phyloP scores from a whole-genome alignment of 192 early-diverging fungal species.

The Coemansia sp. region DNA sequence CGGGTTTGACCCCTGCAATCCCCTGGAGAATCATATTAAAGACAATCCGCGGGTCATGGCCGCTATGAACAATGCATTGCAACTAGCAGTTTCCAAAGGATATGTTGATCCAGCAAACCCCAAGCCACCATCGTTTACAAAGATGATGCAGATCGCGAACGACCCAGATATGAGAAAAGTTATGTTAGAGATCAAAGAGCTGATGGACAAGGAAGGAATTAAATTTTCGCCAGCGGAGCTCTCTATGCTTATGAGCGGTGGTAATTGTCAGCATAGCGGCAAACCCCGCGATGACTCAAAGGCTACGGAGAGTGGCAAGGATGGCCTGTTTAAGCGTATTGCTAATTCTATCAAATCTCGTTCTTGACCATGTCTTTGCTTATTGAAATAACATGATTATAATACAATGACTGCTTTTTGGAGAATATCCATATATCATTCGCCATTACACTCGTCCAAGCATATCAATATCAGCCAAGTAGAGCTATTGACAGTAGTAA shows the following conservation, averaged over 20 bases:
- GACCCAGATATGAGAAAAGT: slow-evolving; percentile 31
- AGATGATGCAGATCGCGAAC: slow-evolving; percentile 43
- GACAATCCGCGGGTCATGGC: slow-evolving; percentile 28
- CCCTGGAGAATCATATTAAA: slow-evolving; percentile 18
- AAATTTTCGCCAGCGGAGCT: slow-evolving; percentile 30
- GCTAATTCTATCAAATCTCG: slow-evolving; percentile 22
- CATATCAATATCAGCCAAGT: too few species aligned
- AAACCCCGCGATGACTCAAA: background rate
- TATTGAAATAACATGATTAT: background rate
- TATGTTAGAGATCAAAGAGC: slow-evolving; percentile 18
- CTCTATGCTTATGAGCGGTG: slow-evolving; percentile 20
- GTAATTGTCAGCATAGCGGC: background rate
- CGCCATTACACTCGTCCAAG: too few species aligned
- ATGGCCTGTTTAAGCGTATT: slow-evolving; percentile 20
- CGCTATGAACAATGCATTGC: slow-evolving; percentile 20
- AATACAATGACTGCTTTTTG: too few species aligned
- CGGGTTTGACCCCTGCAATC: slow-evolving; percentile 22
- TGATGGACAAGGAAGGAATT: slow-evolving; percentile 40
- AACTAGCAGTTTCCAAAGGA: slow-evolving; percentile 28
- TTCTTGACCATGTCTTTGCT: background rate
- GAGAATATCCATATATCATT: too few species aligned
- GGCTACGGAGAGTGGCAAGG: slow-evolving; percentile 7
- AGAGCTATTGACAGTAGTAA: too few species aligned
- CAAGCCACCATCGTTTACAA: slow-evolving; percentile 35
- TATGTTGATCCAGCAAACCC: slow-evolving; percentile 11